Conservation (phyloP, 495 filamentous ascomycete genomes). For the Aspergillus hancockii region DNA sequence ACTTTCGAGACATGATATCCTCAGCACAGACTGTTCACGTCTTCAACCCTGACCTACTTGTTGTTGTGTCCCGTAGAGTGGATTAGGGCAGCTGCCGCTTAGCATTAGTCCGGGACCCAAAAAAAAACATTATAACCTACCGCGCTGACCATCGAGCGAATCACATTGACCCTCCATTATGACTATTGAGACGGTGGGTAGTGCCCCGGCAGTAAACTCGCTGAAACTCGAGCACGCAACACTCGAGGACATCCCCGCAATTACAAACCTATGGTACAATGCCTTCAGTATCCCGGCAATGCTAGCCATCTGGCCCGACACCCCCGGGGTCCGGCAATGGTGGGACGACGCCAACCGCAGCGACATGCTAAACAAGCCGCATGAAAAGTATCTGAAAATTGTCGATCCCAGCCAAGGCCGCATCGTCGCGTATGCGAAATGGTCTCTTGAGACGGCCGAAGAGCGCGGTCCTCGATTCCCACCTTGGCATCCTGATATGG, state of each 20-base stretch:
- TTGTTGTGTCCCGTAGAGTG: too few relatives aligned
- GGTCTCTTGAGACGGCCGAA: slow-evolving; percentile 24
- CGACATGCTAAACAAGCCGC: slow-evolving; percentile 26
- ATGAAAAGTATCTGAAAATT: slow-evolving; percentile 30
- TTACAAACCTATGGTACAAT: slow-evolving; percentile 28
- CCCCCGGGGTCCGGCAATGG: slow-evolving; percentile 28
- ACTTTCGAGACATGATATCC: too few relatives aligned
- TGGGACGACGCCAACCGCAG: slow-evolving; percentile 18
- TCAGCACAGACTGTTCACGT: too few relatives aligned
- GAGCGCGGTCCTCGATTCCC: slow-evolving; percentile 30
- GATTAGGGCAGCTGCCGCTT: too few relatives aligned
- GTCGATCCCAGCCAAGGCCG: slow-evolving; percentile 24
- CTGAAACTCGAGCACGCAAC: slow-evolving; percentile 23
- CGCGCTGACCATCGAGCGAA: too few relatives aligned
- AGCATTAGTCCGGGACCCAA: too few relatives aligned
- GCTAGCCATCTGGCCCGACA: slow-evolving; percentile 25
- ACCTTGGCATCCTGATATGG: slow-evolving; percentile 27
- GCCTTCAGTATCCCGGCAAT: slow-evolving; percentile 27
- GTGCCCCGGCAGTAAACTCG: not conserved
- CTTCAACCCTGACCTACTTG: too few relatives aligned
- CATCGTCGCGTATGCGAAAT: slow-evolving; percentile 32
- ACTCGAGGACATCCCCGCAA: slow-evolving; percentile 24
- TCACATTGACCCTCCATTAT: not conserved
- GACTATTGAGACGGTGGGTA: not conserved
- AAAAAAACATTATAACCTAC: too few relatives aligned